Evolutionary conservation across 2,329 filamentous ascomycete genomes (phyloP), one percentile per base, ranked within the genome.

Genomic region (Colletotrichum tofieldiae): DNA sequence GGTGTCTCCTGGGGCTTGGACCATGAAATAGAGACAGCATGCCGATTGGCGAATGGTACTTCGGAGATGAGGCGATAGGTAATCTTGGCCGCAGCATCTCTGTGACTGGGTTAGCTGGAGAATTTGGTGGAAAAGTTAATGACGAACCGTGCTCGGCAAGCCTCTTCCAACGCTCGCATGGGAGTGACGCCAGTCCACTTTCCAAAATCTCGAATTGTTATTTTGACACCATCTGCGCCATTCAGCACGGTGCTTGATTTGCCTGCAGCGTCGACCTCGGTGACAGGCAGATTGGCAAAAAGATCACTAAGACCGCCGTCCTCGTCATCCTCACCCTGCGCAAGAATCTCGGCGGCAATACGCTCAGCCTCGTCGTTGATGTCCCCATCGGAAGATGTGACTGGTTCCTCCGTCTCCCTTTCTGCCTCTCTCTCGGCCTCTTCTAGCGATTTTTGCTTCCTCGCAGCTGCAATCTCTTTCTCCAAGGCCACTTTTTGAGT

Each of bases 201-300:
- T 1, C 94, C 95, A 86, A 98, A 98, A 77, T 98, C 93, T 54
- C 93, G 88, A 60, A 97, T 88, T 1, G 85, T 87, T 5, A 94
- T 82, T 68, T 88, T 90, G 7, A 84, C 79, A 1, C 90, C 87
- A 74, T 89, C 81, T 66, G 84, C 75, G 58, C 85, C 83, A 77
- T 86, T 90, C 54, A 90, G 84, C 51, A 88, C 87, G 0, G 86
- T 91, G 47, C 82, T 86, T 2, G 86, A 87, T 78, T 91, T 88
- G n/a, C 90, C 90, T 11, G 88, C 90, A 7, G 79, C 75, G 75
- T 92, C 89, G 6, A 90, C 84, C 77, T 92, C 90, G 75, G 85
- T 87, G 35, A 90, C 86, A 1, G 91, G 91, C 6, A 93, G 80
- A 69, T 85, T 90, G 11, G 86, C 86, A 76, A 93, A 93, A 2